phyloP scores from a whole-genome alignment of 768 basidiomycete species.

The Pulveroboletus ravenelii region DNA sequence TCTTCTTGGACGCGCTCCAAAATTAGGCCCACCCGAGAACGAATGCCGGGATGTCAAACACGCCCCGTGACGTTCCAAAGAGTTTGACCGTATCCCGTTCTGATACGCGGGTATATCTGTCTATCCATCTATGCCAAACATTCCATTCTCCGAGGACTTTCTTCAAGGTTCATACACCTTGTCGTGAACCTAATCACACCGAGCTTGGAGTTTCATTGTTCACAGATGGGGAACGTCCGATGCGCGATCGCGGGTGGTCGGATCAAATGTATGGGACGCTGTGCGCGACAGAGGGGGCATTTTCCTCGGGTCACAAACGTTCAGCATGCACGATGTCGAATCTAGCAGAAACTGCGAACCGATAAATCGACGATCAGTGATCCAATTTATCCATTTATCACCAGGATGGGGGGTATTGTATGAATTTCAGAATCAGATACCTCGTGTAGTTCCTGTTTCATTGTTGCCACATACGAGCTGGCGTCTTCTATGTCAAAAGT shows the following conservation, averaged over 20 bases:
- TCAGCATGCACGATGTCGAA: conserved; percentile 1
- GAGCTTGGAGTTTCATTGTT: neutral
- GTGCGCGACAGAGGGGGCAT: neutral
- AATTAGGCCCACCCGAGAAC: neutral
- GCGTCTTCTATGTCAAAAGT: too few species aligned
- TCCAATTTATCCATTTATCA: neutral
- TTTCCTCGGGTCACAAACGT: neutral
- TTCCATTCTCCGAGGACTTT: conserved; percentile 12
- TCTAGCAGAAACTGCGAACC: neutral
- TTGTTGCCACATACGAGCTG: too few species aligned
- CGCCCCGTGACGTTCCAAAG: too few species aligned
- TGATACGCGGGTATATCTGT: neutral
- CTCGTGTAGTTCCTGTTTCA: too few species aligned
- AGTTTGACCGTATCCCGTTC: neutral
- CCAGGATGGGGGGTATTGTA: too few species aligned
- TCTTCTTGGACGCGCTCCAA: conserved; percentile 3
- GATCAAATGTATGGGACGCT: neutral
- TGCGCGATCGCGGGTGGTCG: neutral
- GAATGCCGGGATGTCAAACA: too few species aligned
- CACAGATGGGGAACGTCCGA: neutral
- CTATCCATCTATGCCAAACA: neutral
- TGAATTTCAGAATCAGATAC: too few species aligned
- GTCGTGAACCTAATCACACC: neutral
- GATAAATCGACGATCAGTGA: conserved; percentile 3
- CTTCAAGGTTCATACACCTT: neutral